Percentiles rank a stretch among this genome's conserved stretches.
Evolutionary conservation across 768 basidiomycete genomes (phyloP).

Genomic region (Boletus fagicola): DNA sequence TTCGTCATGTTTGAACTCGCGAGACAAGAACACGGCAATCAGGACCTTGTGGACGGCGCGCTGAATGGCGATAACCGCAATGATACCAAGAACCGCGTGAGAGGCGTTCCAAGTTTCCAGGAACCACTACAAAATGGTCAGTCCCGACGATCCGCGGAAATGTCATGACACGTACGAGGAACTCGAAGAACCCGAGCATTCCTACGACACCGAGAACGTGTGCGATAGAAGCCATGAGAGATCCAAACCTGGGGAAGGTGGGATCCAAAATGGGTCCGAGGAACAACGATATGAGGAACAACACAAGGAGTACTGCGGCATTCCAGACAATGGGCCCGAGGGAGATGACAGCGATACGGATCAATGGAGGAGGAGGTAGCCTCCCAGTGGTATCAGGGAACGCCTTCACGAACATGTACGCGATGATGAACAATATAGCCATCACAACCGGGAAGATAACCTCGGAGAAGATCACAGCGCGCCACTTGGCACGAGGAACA

Average conservation of each 20-base stretch:
- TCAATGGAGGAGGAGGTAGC: conserved; percentile 76
- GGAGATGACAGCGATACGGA: conserved; percentile 91
- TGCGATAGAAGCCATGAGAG: conserved; percentile 87
- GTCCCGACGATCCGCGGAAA: conserved; percentile 2
- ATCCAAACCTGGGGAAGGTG: conserved; percentile 85
- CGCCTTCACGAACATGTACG: conserved; percentile 91
- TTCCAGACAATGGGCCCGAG: conserved; percentile 97
- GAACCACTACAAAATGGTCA: conserved; percentile 69
- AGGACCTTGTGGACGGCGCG: conserved; percentile 91
- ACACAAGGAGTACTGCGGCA: conserved; percentile 76
- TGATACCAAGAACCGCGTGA: conserved; percentile 91
- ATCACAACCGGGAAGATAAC: conserved; percentile 82
- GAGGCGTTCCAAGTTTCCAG: conserved; percentile 89
- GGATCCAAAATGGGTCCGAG: conserved; percentile 87
- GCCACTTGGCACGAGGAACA: conserved; percentile 91
- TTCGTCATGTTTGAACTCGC: conserved; percentile 99
- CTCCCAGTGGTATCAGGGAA: conserved; percentile 66
- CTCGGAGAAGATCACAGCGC: conserved; percentile 84
- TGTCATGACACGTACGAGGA: conserved; percentile 61
- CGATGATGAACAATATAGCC: conserved; percentile 83
- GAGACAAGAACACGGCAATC: conserved; percentile 90
- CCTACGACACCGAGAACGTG: conserved; percentile 82
- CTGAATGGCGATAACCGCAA: conserved; percentile 89
- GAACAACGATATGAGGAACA: conserved; percentile 91
- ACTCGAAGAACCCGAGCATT: conserved; percentile 93